Conservation (phyloP, 192 early-diverging fungal species). For the Coemansia sp. region DNA sequence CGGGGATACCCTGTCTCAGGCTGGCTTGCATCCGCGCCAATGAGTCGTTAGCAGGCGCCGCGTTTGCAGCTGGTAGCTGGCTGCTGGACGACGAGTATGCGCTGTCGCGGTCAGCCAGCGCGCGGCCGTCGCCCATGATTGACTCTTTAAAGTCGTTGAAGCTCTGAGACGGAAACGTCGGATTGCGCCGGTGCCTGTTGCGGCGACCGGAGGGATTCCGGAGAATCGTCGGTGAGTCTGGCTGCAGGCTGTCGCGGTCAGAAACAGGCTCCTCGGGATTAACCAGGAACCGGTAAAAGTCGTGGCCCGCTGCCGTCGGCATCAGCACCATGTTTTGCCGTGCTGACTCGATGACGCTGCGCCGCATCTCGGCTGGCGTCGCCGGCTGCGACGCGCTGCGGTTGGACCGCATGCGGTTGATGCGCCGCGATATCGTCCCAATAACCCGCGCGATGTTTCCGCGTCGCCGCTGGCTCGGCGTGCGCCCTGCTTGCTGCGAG, state of each 20-base stretch:
- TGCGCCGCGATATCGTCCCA: slow-evolving; percentile 36
- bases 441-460: slow-evolving; percentile 45
- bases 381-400: slow-evolving; percentile 54
- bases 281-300: slow-evolving; percentile 44
- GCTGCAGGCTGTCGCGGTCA: slow-evolving; percentile 27
- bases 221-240: slow-evolving; percentile 45
- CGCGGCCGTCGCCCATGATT: background rate
- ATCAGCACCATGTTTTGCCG: slow-evolving; percentile 31
- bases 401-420: slow-evolving; percentile 39
- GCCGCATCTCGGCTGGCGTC: slow-evolving; percentile 41
- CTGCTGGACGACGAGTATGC: slow-evolving; percentile 5
- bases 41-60: slow-evolving; percentile 14
- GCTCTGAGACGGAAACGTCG: slow-evolving; percentile 27
- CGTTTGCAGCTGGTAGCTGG: slow-evolving; percentile 3
- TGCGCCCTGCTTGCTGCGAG: background rate
- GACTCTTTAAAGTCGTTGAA: slow-evolving; percentile 10
- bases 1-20: background rate
- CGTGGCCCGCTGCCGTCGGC: slow-evolving; percentile 23
- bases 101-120: background rate
- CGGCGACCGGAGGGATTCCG: slow-evolving; percentile 16
- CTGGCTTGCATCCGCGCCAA: slow-evolving; percentile 13
- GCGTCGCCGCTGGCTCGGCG: slow-evolving; percentile 17
- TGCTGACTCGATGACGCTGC: slow-evolving; percentile 38
- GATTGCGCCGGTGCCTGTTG: slow-evolving; percentile 27
- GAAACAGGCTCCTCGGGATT: slow-evolving; percentile 49